phyloP scores from a whole-genome alignment of 306 rosid species.

The Begonia peltatifolia region DNA sequence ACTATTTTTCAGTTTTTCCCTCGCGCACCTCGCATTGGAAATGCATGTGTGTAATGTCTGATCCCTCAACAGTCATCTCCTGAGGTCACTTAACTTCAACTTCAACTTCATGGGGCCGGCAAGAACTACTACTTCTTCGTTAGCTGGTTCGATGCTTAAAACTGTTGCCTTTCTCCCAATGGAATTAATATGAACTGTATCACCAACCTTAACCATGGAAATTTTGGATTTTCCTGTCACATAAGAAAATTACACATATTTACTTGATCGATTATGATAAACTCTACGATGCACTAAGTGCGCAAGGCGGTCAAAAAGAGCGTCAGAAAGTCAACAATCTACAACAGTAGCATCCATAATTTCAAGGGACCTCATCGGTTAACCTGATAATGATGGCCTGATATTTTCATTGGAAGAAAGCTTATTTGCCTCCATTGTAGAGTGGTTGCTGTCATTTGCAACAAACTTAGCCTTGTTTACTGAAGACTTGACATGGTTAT shows the following conservation, averaged over 20 bases:
- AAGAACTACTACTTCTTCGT: slow-evolving; percentile 70
- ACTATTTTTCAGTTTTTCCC: too few species aligned
- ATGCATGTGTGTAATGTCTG: slow-evolving; percentile 1
- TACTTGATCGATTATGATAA: background rate
- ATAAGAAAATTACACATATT: slow-evolving; percentile 15
- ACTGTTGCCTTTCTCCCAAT: slow-evolving; percentile 57
- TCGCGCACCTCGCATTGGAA: too few species aligned
- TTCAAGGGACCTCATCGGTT: slow-evolving; percentile 7
- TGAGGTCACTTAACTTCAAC: slow-evolving; percentile 48
- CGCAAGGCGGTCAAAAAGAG: background rate
- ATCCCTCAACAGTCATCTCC: slow-evolving; percentile 20
- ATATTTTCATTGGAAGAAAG: slow-evolving; percentile 20
- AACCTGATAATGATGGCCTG: slow-evolving; percentile 39
- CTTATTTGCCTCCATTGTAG: slow-evolving; percentile 17
- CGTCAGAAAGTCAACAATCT: background rate
- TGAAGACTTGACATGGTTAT: slow-evolving; percentile 15
- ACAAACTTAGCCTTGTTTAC: slow-evolving; percentile 17
- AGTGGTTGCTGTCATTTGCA: slow-evolving; percentile 13
- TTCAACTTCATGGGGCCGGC: slow-evolving; percentile 79
- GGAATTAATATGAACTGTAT: slow-evolving; percentile 49
- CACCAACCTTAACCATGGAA: slow-evolving; percentile 77
- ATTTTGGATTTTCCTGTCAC: slow-evolving; percentile 40
- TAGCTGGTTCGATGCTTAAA: slow-evolving; percentile 50
- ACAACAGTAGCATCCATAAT: background rate
- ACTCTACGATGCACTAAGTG: background rate